These are phyloP conservation scores for Thuidium tamariscinum DNA, from an alignment of 225 moss, liverwort and hornwort genomes.

Conservation along the genomic window DNA sequence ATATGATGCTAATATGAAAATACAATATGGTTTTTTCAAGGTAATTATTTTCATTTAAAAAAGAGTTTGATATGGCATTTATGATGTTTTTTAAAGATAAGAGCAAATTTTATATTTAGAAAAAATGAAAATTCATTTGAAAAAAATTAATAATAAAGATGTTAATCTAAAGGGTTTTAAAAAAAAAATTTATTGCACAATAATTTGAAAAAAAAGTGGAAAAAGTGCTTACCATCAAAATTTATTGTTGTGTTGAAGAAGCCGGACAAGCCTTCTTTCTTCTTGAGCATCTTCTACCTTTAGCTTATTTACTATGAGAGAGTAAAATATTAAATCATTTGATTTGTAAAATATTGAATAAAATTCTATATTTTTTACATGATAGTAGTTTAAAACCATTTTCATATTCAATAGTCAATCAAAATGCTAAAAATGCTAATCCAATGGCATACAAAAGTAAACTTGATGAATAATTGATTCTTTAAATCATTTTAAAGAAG, in stretches of 20 bases:
- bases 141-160: background rate
- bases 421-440: background rate
- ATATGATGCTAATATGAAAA: background rate
- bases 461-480: background rate
- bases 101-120: background rate
- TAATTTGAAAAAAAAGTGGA: background rate
- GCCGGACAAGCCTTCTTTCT: background rate
- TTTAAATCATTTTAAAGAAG: background rate
- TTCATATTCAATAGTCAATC: background rate
- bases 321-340: background rate
- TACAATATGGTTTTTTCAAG: fast-evolving
- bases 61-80: fast-evolving
- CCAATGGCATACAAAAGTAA: background rate
- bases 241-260: slow-evolving; percentile 6
- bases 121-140: fast-evolving
- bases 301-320: background rate
- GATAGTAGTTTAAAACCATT: too few relatives aligned
- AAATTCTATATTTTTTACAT: background rate
- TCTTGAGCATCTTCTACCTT: slow-evolving; percentile 1
- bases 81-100: too few relatives aligned
- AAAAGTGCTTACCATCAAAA: background rate
- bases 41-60: too few relatives aligned
- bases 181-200: background rate
- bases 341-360: fast-evolving
- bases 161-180: too few relatives aligned